Base-by-base conservation (phyloP, 2,329 filamentous ascomycete species). In the Diaporthe caulivora region DNA sequence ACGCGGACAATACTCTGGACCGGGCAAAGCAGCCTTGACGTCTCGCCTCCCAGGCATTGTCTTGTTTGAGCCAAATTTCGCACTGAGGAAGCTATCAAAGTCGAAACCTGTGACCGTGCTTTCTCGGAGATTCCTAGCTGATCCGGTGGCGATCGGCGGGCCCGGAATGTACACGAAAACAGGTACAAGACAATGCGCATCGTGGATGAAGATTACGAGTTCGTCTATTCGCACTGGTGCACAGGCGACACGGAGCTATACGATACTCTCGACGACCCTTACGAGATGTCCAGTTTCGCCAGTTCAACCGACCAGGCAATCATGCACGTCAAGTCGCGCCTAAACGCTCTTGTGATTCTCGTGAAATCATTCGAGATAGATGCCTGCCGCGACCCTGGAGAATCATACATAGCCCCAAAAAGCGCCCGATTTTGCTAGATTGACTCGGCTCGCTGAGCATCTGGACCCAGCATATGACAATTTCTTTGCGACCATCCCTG, bases 211-310 rank as follows among this genome's bases (percentile, higher is more conserved):
- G 80, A 82, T 4, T 93, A 92, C 77, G 89, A 87, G 76, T 78
- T 93, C 5, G 89, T 90, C 73, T 93, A 93, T 77, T 87, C 90
- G 0, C 89, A 92, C 0, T 94, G 91, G 91, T 94, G 92, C 77
- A 92, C 82, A 17, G 90, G 90, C 68, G 91, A 93, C 77, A 88
- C 90, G 71, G 91, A 94, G 79, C 84, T 92, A 2, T 94, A 93
- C 78, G 87, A 93, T 74, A 9, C 72, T 69, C 44, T 90, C 86
- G 82, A 82, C 37, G 89, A 91, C 70, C 88, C 87, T 1, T 82
- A 84, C 26, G 87, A 91, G 77, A 79, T 88, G 31, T 76, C 81
- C 49, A 91, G 91, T 70, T 77, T 87, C 0, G 83, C 86, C 64
- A 15, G 34, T 7, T 60, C 55, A n/a, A 26, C 55, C 24, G 55